Base-by-base conservation (phyloP, 2,329 filamentous ascomycete genomes). In the Trichoderma citrinoviride region DNA sequence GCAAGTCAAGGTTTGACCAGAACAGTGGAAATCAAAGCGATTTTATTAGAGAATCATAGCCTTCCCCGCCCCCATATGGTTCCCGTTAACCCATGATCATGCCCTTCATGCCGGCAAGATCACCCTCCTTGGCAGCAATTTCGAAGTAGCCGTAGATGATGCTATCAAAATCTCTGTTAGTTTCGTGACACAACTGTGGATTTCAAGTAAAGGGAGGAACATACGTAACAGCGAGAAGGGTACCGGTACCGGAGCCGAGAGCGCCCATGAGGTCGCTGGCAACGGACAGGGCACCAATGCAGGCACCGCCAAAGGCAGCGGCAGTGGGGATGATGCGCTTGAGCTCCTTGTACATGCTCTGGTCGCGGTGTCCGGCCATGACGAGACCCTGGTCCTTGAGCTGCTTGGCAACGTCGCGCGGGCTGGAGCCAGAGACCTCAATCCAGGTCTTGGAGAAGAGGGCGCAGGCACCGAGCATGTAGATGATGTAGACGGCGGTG, bases 391-490 rank as follows among this genome's bases (percentile, higher is more conserved):
- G 95, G 76, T 99, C 96, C 89, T 99, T 99, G 79, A 99, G 89
- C 83, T 98, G 95, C 88, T 99, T 99, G 75, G 95, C 95, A 71
- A 99, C 96, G 76, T 99, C 95, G 75, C 95, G 91, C 67, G 95
- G 96, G 83, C 92, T 94, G 69, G 94, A 97, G 75, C 95, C 96
- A 44, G 95, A 98, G 70, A 99, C 95, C 82, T 99, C 95, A 74
- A 99, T 99, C 95, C 95, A 99, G 62, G 96, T 99, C 91, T 99
- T 99, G 81, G 93, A 97, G 87, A 99, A 99, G 78, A 98, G 88
- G 67, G 93, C 93, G 77, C 95, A 99, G 71, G 96, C 96, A 73
- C 92, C 90, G 66, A 99, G 89, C 93, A 99, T 99, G 85, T 98
- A 99, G 71, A 89, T 85, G 71, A 98, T 92, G 83, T 99, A 99